Conservation (phyloP, 495 filamentous ascomycete genomes). For the Aspergillus wentii region DNA sequence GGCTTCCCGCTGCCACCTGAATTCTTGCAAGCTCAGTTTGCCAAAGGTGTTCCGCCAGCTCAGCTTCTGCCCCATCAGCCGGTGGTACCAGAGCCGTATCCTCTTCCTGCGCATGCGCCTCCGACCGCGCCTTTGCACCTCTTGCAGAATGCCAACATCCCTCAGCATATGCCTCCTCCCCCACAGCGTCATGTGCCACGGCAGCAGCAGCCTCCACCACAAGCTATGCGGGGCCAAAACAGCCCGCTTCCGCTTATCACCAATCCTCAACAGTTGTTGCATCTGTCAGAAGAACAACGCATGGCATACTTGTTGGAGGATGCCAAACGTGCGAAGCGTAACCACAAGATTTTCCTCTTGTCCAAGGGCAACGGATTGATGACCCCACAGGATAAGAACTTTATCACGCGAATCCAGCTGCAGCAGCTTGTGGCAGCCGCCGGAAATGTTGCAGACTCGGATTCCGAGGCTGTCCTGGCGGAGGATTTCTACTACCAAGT, state of each 20-base stretch:
- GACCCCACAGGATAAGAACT: constrained; percentile 99
- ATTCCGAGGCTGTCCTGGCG: constrained; percentile 69
- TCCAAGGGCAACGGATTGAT: constrained; percentile 95
- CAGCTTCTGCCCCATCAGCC: constrained; percentile 46
- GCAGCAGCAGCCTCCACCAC: constrained; percentile 22
- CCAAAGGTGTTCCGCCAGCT: constrained; percentile 35
- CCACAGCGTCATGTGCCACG: constrained; percentile 32
- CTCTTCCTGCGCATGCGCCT: constrained; percentile 37
- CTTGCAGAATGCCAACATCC: constrained; percentile 35
- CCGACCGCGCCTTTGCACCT: constrained; percentile 33
- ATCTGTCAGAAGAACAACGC: constrained; percentile 75
- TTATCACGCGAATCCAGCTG: constrained; percentile 94
- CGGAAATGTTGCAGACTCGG: constrained; percentile 74
- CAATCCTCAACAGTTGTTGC: constrained; percentile 67
- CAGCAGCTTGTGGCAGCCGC: constrained; percentile 92
- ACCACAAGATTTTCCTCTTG: constrained; percentile 94
- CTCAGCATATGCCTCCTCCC: constrained; percentile 27
- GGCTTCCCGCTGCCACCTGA: constrained; percentile 37
- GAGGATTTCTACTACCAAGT: constrained; percentile 99
- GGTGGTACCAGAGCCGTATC: constrained; percentile 40
- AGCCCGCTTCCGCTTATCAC: constrained; percentile 51
- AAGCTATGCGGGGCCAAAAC: constrained; percentile 18
- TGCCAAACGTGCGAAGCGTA: constrained; percentile 91
- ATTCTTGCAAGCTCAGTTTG: constrained; percentile 50
- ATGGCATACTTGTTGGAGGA: constrained; percentile 79